Conservation (phyloP, 2,329 filamentous ascomycete genomes). For the Ascochyta fabae region DNA sequence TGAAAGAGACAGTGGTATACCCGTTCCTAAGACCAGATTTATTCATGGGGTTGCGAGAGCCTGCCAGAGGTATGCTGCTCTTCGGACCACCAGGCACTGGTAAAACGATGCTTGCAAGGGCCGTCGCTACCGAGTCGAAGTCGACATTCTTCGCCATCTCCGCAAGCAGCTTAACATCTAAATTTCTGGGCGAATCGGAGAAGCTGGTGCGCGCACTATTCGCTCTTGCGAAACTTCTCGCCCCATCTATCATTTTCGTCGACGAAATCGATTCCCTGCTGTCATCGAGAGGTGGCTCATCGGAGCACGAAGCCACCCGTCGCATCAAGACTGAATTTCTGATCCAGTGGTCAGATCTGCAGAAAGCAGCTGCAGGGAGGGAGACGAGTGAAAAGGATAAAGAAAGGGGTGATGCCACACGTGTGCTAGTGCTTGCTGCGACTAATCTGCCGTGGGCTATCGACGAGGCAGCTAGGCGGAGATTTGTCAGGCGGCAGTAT, state of each 20-base stretch:
- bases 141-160: conserved; percentile 98
- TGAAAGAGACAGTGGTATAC: conserved; percentile 96
- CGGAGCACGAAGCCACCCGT: conserved; percentile 90
- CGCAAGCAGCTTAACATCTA: conserved; percentile 90
- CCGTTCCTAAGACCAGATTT: conserved; percentile 93
- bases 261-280: conserved; percentile 97
- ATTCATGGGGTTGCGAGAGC: conserved; percentile 94
- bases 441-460: conserved; percentile 98
- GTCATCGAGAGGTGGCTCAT: conserved; percentile 79
- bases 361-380: conserved; percentile 86
- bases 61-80: conserved; percentile 90
- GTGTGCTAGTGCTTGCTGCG: conserved; percentile 90
- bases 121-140: conserved; percentile 91
- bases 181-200: conserved; percentile 95
- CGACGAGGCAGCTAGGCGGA: conserved; percentile 87
- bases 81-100: conserved; percentile 98
- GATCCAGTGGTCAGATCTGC: conserved; percentile 95
- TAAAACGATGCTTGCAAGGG: conserved; percentile 96
- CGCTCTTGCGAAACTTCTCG: conserved; percentile 82
- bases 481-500: conserved; percentile 93
- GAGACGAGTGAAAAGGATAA: conserved; percentile 72
- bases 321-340: conserved; percentile 97
- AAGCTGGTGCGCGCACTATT: conserved; percentile 95
- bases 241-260: conserved; percentile 96
- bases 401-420: conserved; percentile 78